A percentile compares a stretch with the other conserved stretches of the same genome.
These are phyloP conservation scores for Linum trigynum DNA, from an alignment of 345 rosid species.

Conservation along the genomic window DNA sequence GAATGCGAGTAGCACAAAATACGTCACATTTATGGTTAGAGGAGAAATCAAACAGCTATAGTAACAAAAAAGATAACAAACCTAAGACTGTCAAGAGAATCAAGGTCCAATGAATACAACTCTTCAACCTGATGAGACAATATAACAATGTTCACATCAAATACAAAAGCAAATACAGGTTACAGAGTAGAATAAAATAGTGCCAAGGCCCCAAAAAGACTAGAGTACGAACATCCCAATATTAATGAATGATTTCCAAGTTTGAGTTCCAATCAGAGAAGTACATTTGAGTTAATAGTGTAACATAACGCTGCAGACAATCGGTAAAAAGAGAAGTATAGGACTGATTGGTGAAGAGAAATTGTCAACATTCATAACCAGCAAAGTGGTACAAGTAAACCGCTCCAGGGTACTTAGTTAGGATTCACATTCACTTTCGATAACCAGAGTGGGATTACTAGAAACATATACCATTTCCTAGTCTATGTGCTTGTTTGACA, in stretches of 20 bases:
- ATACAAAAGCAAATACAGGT: slow-evolving; percentile 1
- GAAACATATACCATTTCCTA: too few relatives aligned
- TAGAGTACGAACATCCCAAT: too few relatives aligned
- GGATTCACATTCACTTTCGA: neutral
- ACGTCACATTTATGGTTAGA: neutral
- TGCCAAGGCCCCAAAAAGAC: too few relatives aligned
- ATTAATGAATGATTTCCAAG: neutral
- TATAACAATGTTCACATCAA: neutral
- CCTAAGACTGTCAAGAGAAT: slow-evolving; percentile 81
- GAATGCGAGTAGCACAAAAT: neutral
- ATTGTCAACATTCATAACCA: too few relatives aligned
- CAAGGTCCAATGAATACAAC: slow-evolving; percentile 81
- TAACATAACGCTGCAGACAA: neutral
- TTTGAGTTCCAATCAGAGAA: neutral
- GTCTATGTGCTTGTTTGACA: neutral
- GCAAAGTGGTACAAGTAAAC: too few relatives aligned
- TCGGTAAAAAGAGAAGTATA: neutral
- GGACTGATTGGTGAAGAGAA: neutral
- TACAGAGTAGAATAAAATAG: neutral
- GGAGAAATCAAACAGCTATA: neutral
- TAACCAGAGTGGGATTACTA: too few relatives aligned
- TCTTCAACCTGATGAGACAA: slow-evolving; percentile 71
- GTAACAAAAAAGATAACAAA: slow-evolving; percentile 15
- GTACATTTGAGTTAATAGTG: neutral
- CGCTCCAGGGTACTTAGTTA: neutral